phyloP scores from a whole-genome alignment of 441 rosid species.

The Aleurites moluccanus region DNA sequence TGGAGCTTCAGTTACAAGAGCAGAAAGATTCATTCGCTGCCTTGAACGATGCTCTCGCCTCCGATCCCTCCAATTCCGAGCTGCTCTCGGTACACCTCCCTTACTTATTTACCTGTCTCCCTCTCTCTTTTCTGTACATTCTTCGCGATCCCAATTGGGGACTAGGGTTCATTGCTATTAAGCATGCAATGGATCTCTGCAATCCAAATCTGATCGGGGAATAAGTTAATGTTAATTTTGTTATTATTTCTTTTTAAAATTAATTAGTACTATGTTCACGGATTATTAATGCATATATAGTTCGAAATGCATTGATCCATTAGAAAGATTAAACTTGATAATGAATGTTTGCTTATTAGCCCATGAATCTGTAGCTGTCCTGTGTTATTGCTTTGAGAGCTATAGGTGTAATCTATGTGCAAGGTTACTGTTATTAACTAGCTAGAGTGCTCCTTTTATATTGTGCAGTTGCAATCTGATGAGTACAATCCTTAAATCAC shows the following conservation, averaged over 20 bases:
- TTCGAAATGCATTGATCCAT: neutral
- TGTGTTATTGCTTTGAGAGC: neutral
- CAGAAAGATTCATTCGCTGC: constrained; percentile 75
- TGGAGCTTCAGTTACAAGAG: constrained; percentile 67
- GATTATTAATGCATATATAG: neutral
- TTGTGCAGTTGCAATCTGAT: no score
- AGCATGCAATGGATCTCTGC: neutral
- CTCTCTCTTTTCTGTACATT: neutral
- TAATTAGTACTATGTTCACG: neutral
- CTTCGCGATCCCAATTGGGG: constrained; percentile 15
- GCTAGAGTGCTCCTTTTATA: no score
- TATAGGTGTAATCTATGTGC: neutral
- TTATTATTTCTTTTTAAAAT: neutral
- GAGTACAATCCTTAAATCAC: no score
- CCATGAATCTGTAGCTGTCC: neutral
- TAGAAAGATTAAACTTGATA: neutral
- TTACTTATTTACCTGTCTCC: neutral
- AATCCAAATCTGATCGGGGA: neutral
- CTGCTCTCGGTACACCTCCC: constrained; percentile 58
- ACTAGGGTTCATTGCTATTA: neutral
- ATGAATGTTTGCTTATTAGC: neutral
- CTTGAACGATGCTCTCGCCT: constrained; percentile 60
- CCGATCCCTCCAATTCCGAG: constrained; percentile 67
- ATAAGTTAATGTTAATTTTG: neutral
- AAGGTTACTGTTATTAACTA: no score